A percentile compares a stretch with the other conserved stretches of the same genome.
Evolutionary conservation across 768 basidiomycete genomes (phyloP).

Genomic region (Clathrus columnatus): DNA sequence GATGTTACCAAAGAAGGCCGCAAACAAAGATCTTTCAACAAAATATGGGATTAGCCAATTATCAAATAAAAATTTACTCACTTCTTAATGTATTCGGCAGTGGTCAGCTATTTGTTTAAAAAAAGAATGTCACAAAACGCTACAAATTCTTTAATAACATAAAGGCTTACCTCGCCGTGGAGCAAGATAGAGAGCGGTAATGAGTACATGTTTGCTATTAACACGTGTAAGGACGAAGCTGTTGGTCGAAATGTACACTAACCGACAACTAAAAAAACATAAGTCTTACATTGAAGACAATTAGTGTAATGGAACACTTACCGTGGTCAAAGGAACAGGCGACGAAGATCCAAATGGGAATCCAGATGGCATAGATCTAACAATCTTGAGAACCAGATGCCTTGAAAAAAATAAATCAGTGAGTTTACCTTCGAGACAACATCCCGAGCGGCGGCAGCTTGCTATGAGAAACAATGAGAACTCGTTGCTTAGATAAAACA

Average conservation of each 20-base stretch:
- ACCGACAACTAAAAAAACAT: conserved; percentile 33
- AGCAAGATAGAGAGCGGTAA: conserved; percentile 65
- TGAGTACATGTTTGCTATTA: conserved; percentile 63
- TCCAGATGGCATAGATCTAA: conserved; percentile 56
- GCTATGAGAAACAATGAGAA: conserved; percentile 31
- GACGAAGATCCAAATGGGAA: conserved; percentile 72
- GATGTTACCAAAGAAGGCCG: conserved; percentile 57
- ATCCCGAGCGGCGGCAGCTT: conserved; percentile 59
- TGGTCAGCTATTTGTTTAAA: conserved; percentile 32
- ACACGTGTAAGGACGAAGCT: neutral
- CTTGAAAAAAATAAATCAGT: neutral
- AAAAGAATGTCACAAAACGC: neutral
- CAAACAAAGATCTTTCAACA: conserved; percentile 46
- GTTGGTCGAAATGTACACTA: neutral
- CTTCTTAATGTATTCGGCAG: conserved; percentile 58
- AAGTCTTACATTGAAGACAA: neutral
- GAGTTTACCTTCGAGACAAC: conserved; percentile 68
- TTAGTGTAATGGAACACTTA: conserved; percentile 19
- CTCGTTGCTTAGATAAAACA: neutral
- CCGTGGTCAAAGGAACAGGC: conserved; percentile 67
- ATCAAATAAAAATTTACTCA: conserved; percentile 23
- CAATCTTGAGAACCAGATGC: neutral
- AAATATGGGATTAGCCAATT: neutral
- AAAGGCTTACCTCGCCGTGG: conserved; percentile 53
- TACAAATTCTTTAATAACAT: too few relatives aligned